Evolutionary conservation across 208 protist species (phyloP).

Genomic region (Acanthamoeba royreba): DNA sequence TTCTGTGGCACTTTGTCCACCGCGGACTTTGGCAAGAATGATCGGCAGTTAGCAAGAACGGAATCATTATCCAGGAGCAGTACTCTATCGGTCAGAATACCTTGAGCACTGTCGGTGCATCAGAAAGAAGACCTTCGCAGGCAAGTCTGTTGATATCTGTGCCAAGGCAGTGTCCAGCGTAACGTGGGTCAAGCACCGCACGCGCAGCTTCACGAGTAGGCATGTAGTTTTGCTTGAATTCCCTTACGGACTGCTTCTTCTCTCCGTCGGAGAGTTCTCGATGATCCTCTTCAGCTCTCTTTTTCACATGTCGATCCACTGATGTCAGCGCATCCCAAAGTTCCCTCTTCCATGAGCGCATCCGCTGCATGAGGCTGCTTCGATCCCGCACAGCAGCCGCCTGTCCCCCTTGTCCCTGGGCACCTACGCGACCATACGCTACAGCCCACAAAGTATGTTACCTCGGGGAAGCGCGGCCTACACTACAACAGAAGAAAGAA

Average conservation of each 20-base stretch:
- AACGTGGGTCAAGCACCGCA: neutral
- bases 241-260: neutral
- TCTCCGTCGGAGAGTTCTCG: neutral
- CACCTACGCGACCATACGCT: neutral
- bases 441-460: neutral
- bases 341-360: neutral
- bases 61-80: neutral
- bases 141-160: conserved; percentile 12
- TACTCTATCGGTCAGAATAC: neutral
- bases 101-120: neutral
- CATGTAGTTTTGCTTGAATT: conserved; percentile 25
- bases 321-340: neutral
- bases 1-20: conserved; percentile 4
- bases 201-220: neutral
- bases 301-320: neutral
- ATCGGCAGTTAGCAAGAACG: neutral
- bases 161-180: neutral
- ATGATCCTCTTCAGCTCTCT: neutral
- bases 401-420: neutral
- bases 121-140: neutral
- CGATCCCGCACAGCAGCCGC: neutral
- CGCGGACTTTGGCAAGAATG: neutral
- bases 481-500: too few species aligned
- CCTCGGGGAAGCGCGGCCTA: neutral
- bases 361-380: neutral